phyloP scores from a whole-genome alignment of 2,329 filamentous ascomycete species.

The Xylaria digitata region DNA sequence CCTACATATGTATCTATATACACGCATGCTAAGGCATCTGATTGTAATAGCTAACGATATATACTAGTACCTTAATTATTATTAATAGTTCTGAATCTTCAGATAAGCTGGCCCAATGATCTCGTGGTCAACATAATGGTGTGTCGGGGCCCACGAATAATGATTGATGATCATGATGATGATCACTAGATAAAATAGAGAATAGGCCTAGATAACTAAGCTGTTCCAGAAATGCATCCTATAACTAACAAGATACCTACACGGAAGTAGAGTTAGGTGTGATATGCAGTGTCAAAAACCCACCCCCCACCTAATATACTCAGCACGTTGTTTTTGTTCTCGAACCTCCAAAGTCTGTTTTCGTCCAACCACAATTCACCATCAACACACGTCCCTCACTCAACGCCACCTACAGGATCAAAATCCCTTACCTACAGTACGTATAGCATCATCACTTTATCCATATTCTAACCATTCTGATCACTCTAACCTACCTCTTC shows the following conservation, averaged over 20 bases:
- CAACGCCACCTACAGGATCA: slow-evolving; percentile 45
- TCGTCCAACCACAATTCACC: slow-evolving; percentile 49
- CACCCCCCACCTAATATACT: slow-evolving; percentile 12
- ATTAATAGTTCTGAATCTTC: background rate
- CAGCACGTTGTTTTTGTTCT: slow-evolving; percentile 23
- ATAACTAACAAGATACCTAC: background rate
- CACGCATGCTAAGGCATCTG: no score
- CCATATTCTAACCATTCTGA: slow-evolving; percentile 3
- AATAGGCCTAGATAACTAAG: no score
- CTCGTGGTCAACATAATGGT: slow-evolving; percentile 21
- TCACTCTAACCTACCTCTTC: background rate
- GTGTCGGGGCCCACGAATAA: background rate
- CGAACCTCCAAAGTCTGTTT: slow-evolving; percentile 26
- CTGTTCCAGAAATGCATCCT: no score
- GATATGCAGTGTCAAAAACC: background rate
- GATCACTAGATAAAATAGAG: background rate
- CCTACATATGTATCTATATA: no score
- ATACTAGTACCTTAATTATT: no score
- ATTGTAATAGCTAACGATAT: no score
- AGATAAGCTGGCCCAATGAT: background rate
- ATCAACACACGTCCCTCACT: slow-evolving; percentile 48
- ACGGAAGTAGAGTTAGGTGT: no score
- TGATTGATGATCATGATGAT: background rate
- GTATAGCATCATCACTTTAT: slow-evolving; percentile 27
- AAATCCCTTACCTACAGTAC: slow-evolving; percentile 4